Percentiles rank a stretch among this genome's conserved stretches.
phyloP scores from a whole-genome alignment of 495 filamentous ascomycete species.

The Margaritispora aquatica region DNA sequence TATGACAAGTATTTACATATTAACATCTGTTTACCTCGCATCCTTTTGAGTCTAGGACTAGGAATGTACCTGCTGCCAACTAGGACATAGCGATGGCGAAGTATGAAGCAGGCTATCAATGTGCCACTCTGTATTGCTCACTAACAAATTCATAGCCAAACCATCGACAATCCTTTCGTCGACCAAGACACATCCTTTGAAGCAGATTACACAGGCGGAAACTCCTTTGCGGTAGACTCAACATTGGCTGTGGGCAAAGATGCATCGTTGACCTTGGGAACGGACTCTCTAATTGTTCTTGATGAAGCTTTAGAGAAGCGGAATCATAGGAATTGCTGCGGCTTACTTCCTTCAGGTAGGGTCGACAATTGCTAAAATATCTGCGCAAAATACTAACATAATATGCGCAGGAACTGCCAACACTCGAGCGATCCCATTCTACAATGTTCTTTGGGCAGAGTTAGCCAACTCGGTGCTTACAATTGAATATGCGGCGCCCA shows the following conservation, averaged over 20 bases:
- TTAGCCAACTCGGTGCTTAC: conserved; percentile 49
- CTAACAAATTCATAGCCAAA: conserved; percentile 8
- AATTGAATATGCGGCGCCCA: conserved; percentile 65
- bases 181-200: conserved; percentile 20
- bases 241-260: conserved; percentile 50
- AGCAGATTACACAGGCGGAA: conserved; percentile 21
- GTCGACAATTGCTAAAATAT: background rate
- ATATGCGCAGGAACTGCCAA: conserved; percentile 17
- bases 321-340: conserved; percentile 37
- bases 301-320: conserved; percentile 40
- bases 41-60: background rate
- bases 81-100: conserved; percentile 14
- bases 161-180: conserved; percentile 22
- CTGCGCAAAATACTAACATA: conserved; percentile 9
- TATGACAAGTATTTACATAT: background rate
- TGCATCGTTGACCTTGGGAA: conserved; percentile 56
- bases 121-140: too few species aligned
- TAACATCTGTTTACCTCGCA: background rate
- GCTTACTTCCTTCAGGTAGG: conserved; percentile 35
- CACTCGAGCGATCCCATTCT: conserved; percentile 56
- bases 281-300: conserved; percentile 57
- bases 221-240: conserved; percentile 30
- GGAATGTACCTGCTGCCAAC: conserved; percentile 10
- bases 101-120: too few species aligned
- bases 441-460: conserved; percentile 81